Base-by-base conservation (phyloP, 177 flowering plant species). In the Vitis hybrid region DNA sequence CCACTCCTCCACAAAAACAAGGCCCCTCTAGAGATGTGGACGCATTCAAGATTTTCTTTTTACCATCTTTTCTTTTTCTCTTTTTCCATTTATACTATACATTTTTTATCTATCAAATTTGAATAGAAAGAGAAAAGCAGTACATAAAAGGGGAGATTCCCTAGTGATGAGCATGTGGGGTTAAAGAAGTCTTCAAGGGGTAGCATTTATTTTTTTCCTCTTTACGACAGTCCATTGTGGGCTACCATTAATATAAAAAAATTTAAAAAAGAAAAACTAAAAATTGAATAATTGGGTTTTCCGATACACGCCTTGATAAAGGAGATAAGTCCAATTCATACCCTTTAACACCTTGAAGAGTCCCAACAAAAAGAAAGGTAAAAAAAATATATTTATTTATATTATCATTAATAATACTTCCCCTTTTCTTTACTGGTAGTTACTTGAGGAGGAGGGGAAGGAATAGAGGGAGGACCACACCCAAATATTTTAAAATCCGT, bases 101-200 rank as follows among this genome's bases (percentile, higher is more conserved):
- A 39, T 39, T 39, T 39, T 39, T 39, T 39, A 39, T 39, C 45
- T 39, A 39, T 5, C 45, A 39, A 39, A 39, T 39, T 39, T 39
- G 22, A 16, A 18, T 16, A 33, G 39, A 62, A 29, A 52, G 19
- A 55, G 9, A 55, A 26, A 58, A 57, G 73, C 48, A 39, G 60
- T 10, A 10, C 51, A 15, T 12, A 77, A 77, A 70, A 65, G 73
- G 45, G 56, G 57, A 62, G 80, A 68, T 71, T 77, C 75, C 74
- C 76, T 15, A 74, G 78, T 70, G 78, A 66, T 45, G 52, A 72
- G 20, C 84, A 81, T 72, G 78, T 74, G 82, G 51, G 60, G 33
- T 59, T 67, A 69, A 71, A 70, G 70, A 68, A 12, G 45, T 39
- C 74, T 69, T 70, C 67, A 71, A 68, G 67, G 52, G 45, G 18